Base-by-base conservation (phyloP, 306 rosid species). In the Mimosa bimucronata region DNA sequence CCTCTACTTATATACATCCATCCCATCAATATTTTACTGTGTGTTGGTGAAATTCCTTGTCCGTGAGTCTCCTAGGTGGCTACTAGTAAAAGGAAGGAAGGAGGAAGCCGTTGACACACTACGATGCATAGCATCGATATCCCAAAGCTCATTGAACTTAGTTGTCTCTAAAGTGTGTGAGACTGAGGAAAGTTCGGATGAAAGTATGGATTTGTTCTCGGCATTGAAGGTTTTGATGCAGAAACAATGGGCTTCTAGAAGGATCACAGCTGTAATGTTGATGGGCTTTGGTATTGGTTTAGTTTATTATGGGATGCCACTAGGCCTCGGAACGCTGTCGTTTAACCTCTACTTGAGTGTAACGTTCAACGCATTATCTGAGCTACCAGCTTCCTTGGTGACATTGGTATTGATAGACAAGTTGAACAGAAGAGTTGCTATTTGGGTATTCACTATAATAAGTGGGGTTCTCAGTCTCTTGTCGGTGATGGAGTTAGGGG, bases 61-160 rank as follows among this genome's bases (percentile, higher is more conserved):
- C 16, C 74, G 15, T 0, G 97, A 92, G n/a, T 92, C 97, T 0
- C 97, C 97, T 0, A 83, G 95, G 69, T 90, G 97, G 97, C 87
- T 90, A 5, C 77, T 90, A 3, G 77, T 92, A 7, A 74, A 31
- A 45, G 97, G 95, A 14, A 77, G 83, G 9, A 85, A 74, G 41
- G 92, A 89, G 55, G 91, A 92, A 29, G 95, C 90, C 11, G 34
- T 85, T 0, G 82, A 60, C 9, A 28, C 88, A 0, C 75, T 89
- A 1, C 81, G 68, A 71, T 14, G 46, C 75, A 82, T 88, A 10
- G 30, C 89, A 0, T 76, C 83, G 5, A 9, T 73, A 1, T 76
- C 75, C 40, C 77, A 78, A 4, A 80, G 71, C 38, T 79, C 50
- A 18, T 4, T 84, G 2, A 69, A 73, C 7, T 57, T 85, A 12